Evolutionary conservation across 2,329 filamentous ascomycete genomes (phyloP), one percentile per base, ranked within the genome.

Genomic region (Tolypocladium tropicale): DNA sequence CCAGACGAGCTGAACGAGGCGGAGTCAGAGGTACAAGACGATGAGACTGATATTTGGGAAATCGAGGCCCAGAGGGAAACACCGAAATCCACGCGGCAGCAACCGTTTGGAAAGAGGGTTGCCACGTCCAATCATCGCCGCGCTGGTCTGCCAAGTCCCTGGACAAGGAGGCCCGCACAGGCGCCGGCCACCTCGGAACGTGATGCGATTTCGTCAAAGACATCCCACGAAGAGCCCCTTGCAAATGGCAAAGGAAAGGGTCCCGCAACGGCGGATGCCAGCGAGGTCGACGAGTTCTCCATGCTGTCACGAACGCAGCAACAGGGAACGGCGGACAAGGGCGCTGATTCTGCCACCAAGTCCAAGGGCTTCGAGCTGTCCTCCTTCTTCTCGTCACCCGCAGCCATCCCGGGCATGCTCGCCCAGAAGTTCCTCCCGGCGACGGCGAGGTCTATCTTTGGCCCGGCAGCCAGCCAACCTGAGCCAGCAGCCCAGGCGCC

Each of bases 311-410:
- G 70, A 51, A 59, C 62, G 43, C 58, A 57, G 46, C 56, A 57
- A 21, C 58, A 57, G 46, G 64, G 60, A 43, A 57, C 58, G 41
- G 53, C 50, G 56, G 61, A 54, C 12, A 54, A 58, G 34, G 61
- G 61, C 3, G 59, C 64, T 2, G 57, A 62, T 39, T 64, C 64
- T 18, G 63, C 58, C 3, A 61, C 61, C 11, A 70, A 69, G 53
- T 59, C 66, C 7, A 70, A 63, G 39, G 68, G 68, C 25, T 76
- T 78, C 54, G 76, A 82, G 54, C 69, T 83, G 2, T 74, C 78
- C 6, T 72, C 74, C 9, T 84, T 83, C 64, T 84, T 84, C 63
- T 84, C 81, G 0, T 83, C 81, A 3, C 80, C 81, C 1, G 74
- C 76, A 5, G 63, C 67, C 1, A 66, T 75, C 41, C 70, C 71